Evolutionary conservation across 805 yeast species (phyloP).

Genomic region (Lachancea thermotolerans): DNA sequence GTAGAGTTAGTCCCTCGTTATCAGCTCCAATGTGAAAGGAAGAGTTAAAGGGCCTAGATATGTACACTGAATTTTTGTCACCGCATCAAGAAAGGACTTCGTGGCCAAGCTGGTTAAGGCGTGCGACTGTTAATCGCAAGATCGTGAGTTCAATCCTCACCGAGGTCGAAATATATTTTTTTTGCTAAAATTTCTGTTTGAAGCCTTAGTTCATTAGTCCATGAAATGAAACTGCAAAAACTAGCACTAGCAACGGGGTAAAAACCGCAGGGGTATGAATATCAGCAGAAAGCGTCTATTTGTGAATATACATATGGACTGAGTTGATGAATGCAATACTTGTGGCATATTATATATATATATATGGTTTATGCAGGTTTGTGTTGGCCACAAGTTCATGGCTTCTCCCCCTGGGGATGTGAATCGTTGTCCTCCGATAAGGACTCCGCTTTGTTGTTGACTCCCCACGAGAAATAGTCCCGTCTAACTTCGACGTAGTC

Average conservation of each 20-base stretch:
- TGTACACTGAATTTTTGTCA: not conserved
- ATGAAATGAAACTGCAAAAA: too few species aligned
- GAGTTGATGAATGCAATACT: too few species aligned
- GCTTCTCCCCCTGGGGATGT: conserved; percentile 6
- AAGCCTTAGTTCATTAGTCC: too few species aligned
- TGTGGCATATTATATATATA: too few species aligned
- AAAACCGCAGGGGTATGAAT: too few species aligned
- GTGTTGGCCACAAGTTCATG: not conserved
- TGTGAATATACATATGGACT: too few species aligned
- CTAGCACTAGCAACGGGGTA: too few species aligned
- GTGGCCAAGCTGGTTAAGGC: conserved; percentile 58
- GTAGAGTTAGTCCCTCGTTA: too few species aligned
- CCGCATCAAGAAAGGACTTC: conserved; percentile 31
- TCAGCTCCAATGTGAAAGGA: not conserved
- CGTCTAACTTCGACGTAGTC: conserved; percentile 96
- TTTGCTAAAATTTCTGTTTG: not conserved
- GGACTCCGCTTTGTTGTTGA: conserved; percentile 18
- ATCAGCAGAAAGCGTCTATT: too few species aligned
- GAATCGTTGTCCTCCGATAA: conserved; percentile 7
- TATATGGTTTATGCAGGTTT: not conserved
- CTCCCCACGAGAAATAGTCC: conserved; percentile 59
- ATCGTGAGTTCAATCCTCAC: conserved; percentile 57
- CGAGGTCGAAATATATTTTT: conserved; percentile 37
- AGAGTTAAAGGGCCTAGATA: not conserved
- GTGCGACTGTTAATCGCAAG: conserved; percentile 62